phyloP scores from a whole-genome alignment of 2,329 filamentous ascomycete species.

The Orbilia ellipsospora region DNA sequence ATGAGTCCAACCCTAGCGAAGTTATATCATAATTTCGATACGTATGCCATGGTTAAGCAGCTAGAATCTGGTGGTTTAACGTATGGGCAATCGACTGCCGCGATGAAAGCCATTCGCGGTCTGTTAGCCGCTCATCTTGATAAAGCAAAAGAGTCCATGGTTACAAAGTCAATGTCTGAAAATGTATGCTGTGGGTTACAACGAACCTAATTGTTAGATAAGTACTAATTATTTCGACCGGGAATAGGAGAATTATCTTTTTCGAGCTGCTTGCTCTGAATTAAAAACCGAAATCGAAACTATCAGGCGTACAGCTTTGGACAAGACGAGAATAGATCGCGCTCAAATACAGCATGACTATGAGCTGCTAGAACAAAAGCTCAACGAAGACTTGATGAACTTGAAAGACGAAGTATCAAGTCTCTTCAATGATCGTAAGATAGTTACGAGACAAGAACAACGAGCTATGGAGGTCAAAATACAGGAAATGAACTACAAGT shows the following conservation, averaged over 20 bases:
- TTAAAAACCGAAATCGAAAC: conserved; percentile 87
- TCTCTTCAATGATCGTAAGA: conserved; percentile 95
- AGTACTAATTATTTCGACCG: neutral
- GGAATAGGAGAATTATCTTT: conserved; percentile 82
- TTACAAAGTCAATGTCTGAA: conserved; percentile 91
- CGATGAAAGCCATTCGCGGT: conserved; percentile 90
- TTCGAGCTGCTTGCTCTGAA: conserved; percentile 92
- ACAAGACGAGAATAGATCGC: conserved; percentile 83
- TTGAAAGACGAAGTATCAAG: conserved; percentile 93
- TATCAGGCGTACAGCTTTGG: conserved; percentile 78
- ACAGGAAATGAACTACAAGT: conserved; percentile 95
- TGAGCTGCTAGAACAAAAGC: conserved; percentile 86
- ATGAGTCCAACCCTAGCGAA: conserved; percentile 57
- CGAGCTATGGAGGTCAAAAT: conserved; percentile 80
- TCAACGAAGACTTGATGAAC: conserved; percentile 82
- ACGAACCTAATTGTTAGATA: neutral
- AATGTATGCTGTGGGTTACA: conserved; percentile 67
- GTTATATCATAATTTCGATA: conserved; percentile 91
- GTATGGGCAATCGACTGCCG: conserved; percentile 77
- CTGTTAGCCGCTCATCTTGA: conserved; percentile 83
- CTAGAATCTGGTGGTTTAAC: conserved; percentile 78
- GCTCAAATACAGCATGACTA: conserved; percentile 91
- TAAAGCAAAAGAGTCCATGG: conserved; percentile 79
- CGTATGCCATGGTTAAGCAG: conserved; percentile 85
- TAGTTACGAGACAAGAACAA: conserved; percentile 89